Evolutionary conservation across 2,329 filamentous ascomycete species (phyloP).

Genomic region (Plectosphaerella plurivora): DNA sequence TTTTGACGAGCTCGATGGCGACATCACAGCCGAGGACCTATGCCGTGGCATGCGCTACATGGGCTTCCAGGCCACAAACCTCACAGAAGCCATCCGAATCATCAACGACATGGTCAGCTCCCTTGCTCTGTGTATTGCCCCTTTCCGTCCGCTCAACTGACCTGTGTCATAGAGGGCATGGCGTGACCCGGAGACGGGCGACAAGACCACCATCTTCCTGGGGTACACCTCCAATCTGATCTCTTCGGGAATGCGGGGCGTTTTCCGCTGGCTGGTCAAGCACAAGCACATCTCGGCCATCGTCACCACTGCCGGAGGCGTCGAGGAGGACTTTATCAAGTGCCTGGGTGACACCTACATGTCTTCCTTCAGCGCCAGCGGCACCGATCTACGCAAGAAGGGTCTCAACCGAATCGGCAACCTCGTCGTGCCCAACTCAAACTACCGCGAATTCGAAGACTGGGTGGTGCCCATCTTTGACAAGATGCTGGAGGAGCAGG

Average conservation of each 20-base stretch:
- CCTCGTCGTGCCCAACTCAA: slow-evolving; percentile 90
- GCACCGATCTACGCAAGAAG: slow-evolving; percentile 72
- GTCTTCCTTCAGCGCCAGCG: slow-evolving; percentile 74
- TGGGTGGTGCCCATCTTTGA: slow-evolving; percentile 97
- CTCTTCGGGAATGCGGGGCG: slow-evolving; percentile 88
- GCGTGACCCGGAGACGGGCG: slow-evolving; percentile 72
- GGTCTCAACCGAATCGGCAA: slow-evolving; percentile 97
- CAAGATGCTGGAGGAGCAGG: slow-evolving; percentile 88
- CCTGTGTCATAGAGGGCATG: slow-evolving; percentile 57
- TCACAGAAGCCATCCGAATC: slow-evolving; percentile 83
- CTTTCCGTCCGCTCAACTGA: slow-evolving; percentile 10
- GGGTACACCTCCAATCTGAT: slow-evolving; percentile 98
- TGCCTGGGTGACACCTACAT: slow-evolving; percentile 93
- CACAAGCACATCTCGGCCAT: slow-evolving; percentile 90
- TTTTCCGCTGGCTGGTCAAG: slow-evolving; percentile 86
- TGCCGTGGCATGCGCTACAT: slow-evolving; percentile 78
- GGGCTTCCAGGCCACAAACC: slow-evolving; percentile 68
- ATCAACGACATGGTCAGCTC: slow-evolving; percentile 89
- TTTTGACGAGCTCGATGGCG: slow-evolving; percentile 75
- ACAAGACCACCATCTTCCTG: slow-evolving; percentile 88
- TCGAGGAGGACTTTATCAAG: slow-evolving; percentile 98
- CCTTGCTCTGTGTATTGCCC: slow-evolving; percentile 1
- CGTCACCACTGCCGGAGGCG: slow-evolving; percentile 90
- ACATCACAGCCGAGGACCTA: slow-evolving; percentile 82
- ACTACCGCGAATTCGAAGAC: slow-evolving; percentile 97